Evolutionary conservation across 2,329 filamentous ascomycete species (phyloP), one percentile per base, ranked within the genome.

Genomic region (Pseudophaeomoniella oleicola): DNA sequence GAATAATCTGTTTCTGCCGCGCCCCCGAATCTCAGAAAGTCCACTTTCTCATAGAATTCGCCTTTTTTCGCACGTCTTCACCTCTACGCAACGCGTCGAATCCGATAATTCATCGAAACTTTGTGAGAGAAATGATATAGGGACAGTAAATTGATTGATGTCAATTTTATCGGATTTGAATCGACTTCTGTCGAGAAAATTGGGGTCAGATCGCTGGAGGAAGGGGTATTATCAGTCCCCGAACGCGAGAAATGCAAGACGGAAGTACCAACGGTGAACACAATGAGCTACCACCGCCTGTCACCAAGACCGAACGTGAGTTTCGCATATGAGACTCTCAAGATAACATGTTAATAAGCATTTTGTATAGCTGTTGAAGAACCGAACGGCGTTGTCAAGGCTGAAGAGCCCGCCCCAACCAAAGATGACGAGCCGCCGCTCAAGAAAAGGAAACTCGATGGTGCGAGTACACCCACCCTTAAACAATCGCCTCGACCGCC

Each of bases 181-280:
- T 42, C 47, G 48, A 53, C 54, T 50, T 50, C 57, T 55, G 54
- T 55, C 56, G 55, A 54, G 57, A 62, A 58, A 60, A 53, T 57
- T 57, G 59, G 59, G 59, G 59, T 61, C 55, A 56, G 46, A 49
- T 53, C 49, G 44, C n/a, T 27, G 22, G 32, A 42, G 38, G 54
- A 46, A 56, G 45, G 53, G 55, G 58, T 58, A 57, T 57, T 58
- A 54, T 57, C 53, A 35, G 42, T 55, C 48, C 46, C 50, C 51
- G 50, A 49, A 51, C 51, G 52, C 50, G 54, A 62, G 59, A 60
- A 48, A 62, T 62, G 59, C 59, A 62, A 61, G 60, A 62, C 59
- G 58, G 59, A n/a, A 27, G 6, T n/a, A 27, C 6, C 22, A 27
- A 27, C n/a, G 22, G 22, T n/a, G 22, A 27, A 9, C 22, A 27